A percentile compares a stretch with the other conserved stretches of the same genome.
These are phyloP conservation scores for Macrophomina tecta DNA, from an alignment of 2,329 filamentous ascomycete species.

Conservation along the genomic window DNA sequence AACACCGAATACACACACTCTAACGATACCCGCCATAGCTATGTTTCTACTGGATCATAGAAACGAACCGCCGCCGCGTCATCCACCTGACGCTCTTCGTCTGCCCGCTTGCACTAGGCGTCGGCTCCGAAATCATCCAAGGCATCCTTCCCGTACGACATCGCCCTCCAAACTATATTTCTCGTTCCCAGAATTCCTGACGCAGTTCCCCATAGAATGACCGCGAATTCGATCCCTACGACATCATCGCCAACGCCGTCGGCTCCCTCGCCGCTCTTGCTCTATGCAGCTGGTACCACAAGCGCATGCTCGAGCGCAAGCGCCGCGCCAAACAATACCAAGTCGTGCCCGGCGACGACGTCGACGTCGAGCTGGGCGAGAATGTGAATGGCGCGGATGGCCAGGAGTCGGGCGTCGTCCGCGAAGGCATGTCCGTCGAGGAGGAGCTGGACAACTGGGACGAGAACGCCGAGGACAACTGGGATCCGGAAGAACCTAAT, in stretches of 20 bases:
- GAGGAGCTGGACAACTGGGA: constrained; percentile 94
- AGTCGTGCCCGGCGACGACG: constrained; percentile 65
- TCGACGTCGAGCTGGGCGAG: constrained; percentile 77
- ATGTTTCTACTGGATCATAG: constrained; percentile 94
- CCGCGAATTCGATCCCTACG: constrained; percentile 73
- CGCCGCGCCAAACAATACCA: constrained; percentile 79
- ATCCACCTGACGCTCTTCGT: constrained; percentile 82
- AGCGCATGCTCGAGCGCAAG: constrained; percentile 90
- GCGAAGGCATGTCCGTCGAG: constrained; percentile 60
- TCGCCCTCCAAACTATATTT: constrained; percentile 46
- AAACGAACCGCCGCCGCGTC: constrained; percentile 83
- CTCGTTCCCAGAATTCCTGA: neutral
- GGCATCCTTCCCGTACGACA: constrained; percentile 67
- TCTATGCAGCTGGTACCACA: constrained; percentile 89
- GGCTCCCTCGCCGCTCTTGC: constrained; percentile 76
- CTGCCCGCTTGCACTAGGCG: constrained; percentile 74
- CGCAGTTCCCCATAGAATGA: constrained; percentile 44
- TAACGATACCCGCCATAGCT: constrained; percentile 37
- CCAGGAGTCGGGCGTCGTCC: constrained; percentile 70
- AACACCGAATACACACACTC: neutral
- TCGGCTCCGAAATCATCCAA: constrained; percentile 79
- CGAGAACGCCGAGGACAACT: constrained; percentile 73
- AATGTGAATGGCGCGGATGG: constrained; percentile 41
- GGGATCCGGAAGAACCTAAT: constrained; percentile 63
- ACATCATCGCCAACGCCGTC: constrained; percentile 85